phyloP scores from a whole-genome alignment of 1,139 yeast species.

The Lizanozyma gosingica region DNA sequence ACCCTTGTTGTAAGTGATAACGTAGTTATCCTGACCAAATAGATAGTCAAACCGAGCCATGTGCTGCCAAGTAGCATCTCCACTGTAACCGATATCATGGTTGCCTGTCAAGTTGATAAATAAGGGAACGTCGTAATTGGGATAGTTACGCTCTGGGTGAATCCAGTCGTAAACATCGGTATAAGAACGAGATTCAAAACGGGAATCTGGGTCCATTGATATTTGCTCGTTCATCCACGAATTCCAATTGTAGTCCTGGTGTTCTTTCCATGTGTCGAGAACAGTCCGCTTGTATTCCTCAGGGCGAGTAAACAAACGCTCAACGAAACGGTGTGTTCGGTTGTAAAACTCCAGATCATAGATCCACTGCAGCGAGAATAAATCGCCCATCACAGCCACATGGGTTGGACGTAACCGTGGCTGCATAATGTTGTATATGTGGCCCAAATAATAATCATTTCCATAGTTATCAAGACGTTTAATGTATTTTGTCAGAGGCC shows the following conservation, averaged over 20 bases:
- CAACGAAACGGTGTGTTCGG: constrained; percentile 64
- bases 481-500: constrained; percentile 63
- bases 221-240: constrained; percentile 32
- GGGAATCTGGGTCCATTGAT: constrained; percentile 29
- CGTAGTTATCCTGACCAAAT: constrained; percentile 81
- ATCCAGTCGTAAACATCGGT: constrained; percentile 63
- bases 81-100: constrained; percentile 93
- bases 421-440: constrained; percentile 62
- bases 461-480: constrained; percentile 78
- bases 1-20: constrained; percentile 57
- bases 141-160: constrained; percentile 18
- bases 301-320: constrained; percentile 53
- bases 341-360: constrained; percentile 74
- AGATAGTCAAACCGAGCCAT: constrained; percentile 64
- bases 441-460: constrained; percentile 82
- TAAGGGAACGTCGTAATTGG: constrained; percentile 35
- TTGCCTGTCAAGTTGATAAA: constrained; percentile 85
- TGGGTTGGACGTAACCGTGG: constrained; percentile 60
- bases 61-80: constrained; percentile 90
- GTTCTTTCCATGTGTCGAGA: constrained; percentile 35
- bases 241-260: constrained; percentile 49
- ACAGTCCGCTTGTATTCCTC: constrained; percentile 39
- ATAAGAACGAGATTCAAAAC: constrained; percentile 43
- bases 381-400: constrained; percentile 87
- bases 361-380: constrained; percentile 95